Base-by-base conservation (phyloP, 305 asterid genomes). In the Plantago coronopus region DNA sequence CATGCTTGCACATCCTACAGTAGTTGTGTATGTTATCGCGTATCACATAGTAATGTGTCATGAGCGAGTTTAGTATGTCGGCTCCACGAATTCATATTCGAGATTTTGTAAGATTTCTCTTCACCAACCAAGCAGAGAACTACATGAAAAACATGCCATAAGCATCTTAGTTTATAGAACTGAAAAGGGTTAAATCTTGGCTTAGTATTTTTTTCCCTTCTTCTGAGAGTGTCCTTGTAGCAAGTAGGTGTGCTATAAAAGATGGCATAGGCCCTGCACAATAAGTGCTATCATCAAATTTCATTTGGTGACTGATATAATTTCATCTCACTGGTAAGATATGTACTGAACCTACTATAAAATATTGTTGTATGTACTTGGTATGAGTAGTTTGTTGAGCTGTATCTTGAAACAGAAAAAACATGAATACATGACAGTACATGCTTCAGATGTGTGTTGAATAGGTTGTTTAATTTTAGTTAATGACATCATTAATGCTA, bases 391-490 rank as follows among this genome's bases (percentile, higher is more conserved):
- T 57, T 57, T 57, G 27, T 20, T 34, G 48, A 76, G 70, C 17
- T 65, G 58, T 63, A 50, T 63, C 38, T 45, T 53, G 62, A 68
- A 79, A 57, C 69, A 63, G 72, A 47, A 65, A 72, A 69, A 54
- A 54, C 64, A 75, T 63, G 62, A 57, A 20, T 57, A 57, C 29
- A 20, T 57, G 50, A 57, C 62, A 57, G 34, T 14, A 57, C 49
- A 38, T 57, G 27, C 45, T 57, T n/a, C n/a, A n/a, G 34, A 15
- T 57, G 50, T 11, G 31, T 8, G 19, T 57, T 37, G 62, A 57
- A 1, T 57, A 57, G 19, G 62, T 57, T 6, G 15, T 57, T 57
- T 37, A 37, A 18, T 12, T 31, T n/a, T 57, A 57, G 7, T 40
- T 40, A 15, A 57, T 57, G 45, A 38, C 17, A 53, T 2, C 48